Evolutionary conservation across 495 filamentous ascomycete species (phyloP), one percentile per base, ranked within the genome.

Genomic region (Daldinia caldariorum): DNA sequence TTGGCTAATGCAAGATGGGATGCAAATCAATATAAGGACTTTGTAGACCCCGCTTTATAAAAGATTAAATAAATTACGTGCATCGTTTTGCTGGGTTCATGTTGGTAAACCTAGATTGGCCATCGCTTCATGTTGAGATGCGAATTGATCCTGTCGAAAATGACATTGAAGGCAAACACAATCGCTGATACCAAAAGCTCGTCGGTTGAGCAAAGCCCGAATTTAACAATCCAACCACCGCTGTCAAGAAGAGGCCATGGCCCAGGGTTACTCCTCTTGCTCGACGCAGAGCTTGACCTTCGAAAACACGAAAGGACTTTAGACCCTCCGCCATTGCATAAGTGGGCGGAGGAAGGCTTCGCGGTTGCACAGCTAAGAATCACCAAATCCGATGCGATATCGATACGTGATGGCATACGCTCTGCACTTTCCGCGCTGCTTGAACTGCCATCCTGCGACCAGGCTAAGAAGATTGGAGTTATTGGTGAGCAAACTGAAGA

Each of bases 341-440:
- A 88, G 78, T 89, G 87, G 85, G 87, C 86, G 4, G 86, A 89
- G 71, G 86, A 88, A 75, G 83, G 87, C 6, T 88, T 83, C 59
- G 79, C 83, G 1, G 84, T 87, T 3, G 83, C 76, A 0, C 80
- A 85, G 67, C 66, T 86, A 0, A 65, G 55, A 8, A 35, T 57
- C 2, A 39, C 39, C 0, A 58, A 57, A 18, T 47, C 69, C 50
- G 20, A 55, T 12, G 5, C 49, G 43, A 67, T 63, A 4, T 41
- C 51, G 10, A 43, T 64, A 58, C 26, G 20, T 3, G 66, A 63
- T 55, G 58, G 67, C 56, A 66, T 70, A 13, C 35, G 74, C 55
- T 45, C 10, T 37, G 73, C 76, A 0, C 13, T 76, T 1, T 67
- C 57, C 0, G 73, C 69, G 50, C 56, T 83, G 37, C 56, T 68